phyloP scores from a whole-genome alignment of 2,329 filamentous ascomycete species.

The Periconia sp. region DNA sequence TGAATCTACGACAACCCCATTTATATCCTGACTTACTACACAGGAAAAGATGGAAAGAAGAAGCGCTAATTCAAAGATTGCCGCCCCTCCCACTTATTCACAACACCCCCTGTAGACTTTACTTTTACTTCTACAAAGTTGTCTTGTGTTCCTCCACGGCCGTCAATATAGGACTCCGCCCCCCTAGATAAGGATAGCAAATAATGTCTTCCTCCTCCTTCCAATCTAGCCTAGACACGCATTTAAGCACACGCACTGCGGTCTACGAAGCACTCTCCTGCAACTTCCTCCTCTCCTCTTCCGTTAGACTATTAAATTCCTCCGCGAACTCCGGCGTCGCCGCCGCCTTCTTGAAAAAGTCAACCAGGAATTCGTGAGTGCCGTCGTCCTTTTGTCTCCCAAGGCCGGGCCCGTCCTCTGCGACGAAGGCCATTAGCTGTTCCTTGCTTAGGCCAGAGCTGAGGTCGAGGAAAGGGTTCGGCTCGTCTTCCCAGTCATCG shows the following conservation, averaged over 20 bases:
- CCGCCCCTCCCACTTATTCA: no score
- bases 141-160: no score
- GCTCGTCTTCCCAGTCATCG: slow-evolving; percentile 81
- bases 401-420: slow-evolving; percentile 53
- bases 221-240: no score
- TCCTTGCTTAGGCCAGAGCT: slow-evolving; percentile 58
- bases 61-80: no score
- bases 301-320: slow-evolving; percentile 60
- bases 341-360: slow-evolving; percentile 73
- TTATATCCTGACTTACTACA: no score
- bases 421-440: slow-evolving; percentile 81
- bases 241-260: neutral
- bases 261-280: slow-evolving; percentile 40
- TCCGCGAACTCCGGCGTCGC: slow-evolving; percentile 61
- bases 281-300: slow-evolving; percentile 61
- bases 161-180: no score
- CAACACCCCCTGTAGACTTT: no score
- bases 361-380: slow-evolving; percentile 81
- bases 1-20: no score
- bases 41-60: no score
- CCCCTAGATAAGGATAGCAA: no score
- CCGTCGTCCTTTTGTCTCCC: slow-evolving; percentile 81
- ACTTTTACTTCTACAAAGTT: no score
- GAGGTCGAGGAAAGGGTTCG: slow-evolving; percentile 75
- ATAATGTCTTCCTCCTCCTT: no score